Conservation (phyloP, 371 early-diverging fungal genomes). For the Massospora cicadina region DNA sequence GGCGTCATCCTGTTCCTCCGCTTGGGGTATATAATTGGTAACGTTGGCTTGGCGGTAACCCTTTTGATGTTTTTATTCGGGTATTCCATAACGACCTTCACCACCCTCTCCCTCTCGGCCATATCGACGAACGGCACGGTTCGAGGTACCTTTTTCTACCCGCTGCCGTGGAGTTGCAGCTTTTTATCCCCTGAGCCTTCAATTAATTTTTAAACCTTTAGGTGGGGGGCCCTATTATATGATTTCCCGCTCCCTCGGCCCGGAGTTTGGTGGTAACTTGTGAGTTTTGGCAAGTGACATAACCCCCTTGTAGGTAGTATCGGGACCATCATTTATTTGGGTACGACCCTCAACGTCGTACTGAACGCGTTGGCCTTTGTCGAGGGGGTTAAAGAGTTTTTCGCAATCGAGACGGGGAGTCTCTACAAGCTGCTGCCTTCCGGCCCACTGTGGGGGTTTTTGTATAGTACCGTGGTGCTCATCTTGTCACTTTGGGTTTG, state of each 20-base stretch:
- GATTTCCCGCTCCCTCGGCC: slow-evolving; percentile 44
- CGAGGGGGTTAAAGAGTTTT: slow-evolving; percentile 34
- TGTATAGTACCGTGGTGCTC: slow-evolving; percentile 6
- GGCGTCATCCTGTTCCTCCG: slow-evolving; percentile 40
- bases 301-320: slow-evolving; percentile 19
- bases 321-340: slow-evolving; percentile 43
- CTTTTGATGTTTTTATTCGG: slow-evolving; percentile 31
- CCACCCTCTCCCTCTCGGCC: slow-evolving; percentile 47
- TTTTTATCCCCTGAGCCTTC: neutral
- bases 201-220: neutral
- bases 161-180: too few species aligned
- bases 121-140: slow-evolving; percentile 52
- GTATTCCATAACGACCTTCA: slow-evolving; percentile 32
- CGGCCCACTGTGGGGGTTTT: neutral
- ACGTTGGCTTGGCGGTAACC: slow-evolving; percentile 34
- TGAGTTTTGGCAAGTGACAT: neutral
- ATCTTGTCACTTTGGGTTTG: neutral
- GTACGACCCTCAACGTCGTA: slow-evolving; percentile 31
- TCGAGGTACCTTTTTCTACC: slow-evolving; percentile 19
- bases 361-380: slow-evolving; percentile 41
- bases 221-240: slow-evolving; percentile 60
- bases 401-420: slow-evolving; percentile 26
- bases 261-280: slow-evolving; percentile 46
- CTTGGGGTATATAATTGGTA: slow-evolving; percentile 35
- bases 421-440: slow-evolving; percentile 23